Base-by-base conservation (phyloP, 176 grass and related monocot genomes). In the Phragmites australis region DNA sequence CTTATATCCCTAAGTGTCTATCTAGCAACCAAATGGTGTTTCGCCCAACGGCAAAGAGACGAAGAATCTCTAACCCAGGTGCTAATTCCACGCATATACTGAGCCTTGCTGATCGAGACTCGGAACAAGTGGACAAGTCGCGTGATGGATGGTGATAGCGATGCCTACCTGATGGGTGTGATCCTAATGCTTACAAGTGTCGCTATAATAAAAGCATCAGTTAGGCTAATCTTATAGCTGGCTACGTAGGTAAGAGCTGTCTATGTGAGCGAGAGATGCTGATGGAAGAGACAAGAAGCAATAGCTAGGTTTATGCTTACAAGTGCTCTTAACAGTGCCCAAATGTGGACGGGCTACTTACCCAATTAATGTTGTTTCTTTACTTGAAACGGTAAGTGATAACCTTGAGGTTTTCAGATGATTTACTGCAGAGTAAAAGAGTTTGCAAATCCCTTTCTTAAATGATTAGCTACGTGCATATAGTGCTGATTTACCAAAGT, bases 161-260 rank as follows among this genome's bases (percentile, higher is more conserved):
- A 9, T 65, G 23, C 5, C 48, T 18, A 44, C 39, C 29, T 50
- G 7, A 8, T 58, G 55, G 23, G 51, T 29, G 30, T 67, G 29
- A 84, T 70, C 42, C 53, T 6, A 58, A 67, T 39, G 63, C 15
- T n/a, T n/a, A n/a, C n/a, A n/a, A n/a, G n/a, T n/a, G n/a, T n/a
- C n/a, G n/a, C n/a, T n/a, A n/a, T n/a, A n/a, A n/a, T n/a, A n/a
- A n/a, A n/a, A n/a, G n/a, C n/a, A n/a, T n/a, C n/a, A n/a, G n/a
- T n/a, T n/a, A n/a, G n/a, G n/a, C n/a, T n/a, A n/a, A n/a, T n/a
- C n/a, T n/a, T n/a, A n/a, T n/a, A n/a, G n/a, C n/a, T n/a, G n/a
- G n/a, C n/a, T n/a, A n/a, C n/a, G n/a, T n/a, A n/a, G n/a, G n/a
- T n/a, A n/a, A n/a, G n/a, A n/a, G n/a, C n/a, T n/a, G 42, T 8